Evolutionary conservation across 2,329 filamentous ascomycete genomes (phyloP).

Genomic region (Helminthosporium solani): DNA sequence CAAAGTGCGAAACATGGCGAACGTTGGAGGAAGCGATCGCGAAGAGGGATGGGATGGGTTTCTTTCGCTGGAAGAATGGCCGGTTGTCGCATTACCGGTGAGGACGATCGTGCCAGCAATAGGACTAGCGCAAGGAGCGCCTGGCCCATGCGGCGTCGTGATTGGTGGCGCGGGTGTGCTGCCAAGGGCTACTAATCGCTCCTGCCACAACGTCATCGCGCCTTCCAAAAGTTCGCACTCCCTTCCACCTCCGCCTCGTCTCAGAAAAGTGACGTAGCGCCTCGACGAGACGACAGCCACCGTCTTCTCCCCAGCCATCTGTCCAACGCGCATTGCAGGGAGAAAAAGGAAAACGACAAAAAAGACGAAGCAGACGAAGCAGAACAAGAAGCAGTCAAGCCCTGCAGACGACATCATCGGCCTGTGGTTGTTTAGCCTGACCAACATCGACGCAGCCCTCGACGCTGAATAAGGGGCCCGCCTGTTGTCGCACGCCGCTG

Average conservation of each 20-base stretch:
- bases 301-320: background rate
- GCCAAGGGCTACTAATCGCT: background rate
- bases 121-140: background rate
- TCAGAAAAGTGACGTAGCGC: slow-evolving; percentile 1
- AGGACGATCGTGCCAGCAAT: background rate
- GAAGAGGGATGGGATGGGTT: background rate
- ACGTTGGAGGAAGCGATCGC: background rate
- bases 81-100: background rate
- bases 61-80: background rate
- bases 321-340: background rate
- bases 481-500: background rate
- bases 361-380: too few relatives aligned
- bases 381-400: too few relatives aligned
- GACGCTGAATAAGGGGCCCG: background rate
- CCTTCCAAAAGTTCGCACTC: slow-evolving; percentile 1
- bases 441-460: background rate
- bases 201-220: slow-evolving; percentile 2
- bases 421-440: background rate
- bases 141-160: background rate
- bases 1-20: background rate
- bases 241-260: background rate
- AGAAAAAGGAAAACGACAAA: too few relatives aligned
- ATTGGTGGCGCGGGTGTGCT: background rate
- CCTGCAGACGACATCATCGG: background rate
- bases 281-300: background rate